Percentiles rank a stretch among this genome's conserved stretches.
phyloP scores from a whole-genome alignment of 352 stramenopile species.

The Globisporangium abappressorium region DNA sequence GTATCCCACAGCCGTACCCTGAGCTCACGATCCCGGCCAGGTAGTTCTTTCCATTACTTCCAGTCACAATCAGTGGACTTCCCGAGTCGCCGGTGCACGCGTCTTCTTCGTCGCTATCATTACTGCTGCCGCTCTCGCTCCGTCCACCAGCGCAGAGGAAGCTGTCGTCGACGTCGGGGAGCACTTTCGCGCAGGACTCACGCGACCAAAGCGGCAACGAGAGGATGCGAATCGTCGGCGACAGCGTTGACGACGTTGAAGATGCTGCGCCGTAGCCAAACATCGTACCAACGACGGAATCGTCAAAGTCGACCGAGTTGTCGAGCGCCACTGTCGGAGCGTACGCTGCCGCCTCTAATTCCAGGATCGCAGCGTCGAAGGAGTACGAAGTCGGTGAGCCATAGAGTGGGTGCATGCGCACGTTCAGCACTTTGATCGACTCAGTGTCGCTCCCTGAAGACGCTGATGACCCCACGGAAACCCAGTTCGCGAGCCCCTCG shows the following conservation, averaged over 20 bases:
- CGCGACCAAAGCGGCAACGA: slow-evolving; percentile 1
- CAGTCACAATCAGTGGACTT: neutral
- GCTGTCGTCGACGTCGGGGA: slow-evolving; percentile 3
- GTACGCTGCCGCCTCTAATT: neutral
- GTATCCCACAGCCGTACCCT: slow-evolving; percentile 1
- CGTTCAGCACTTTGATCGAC: slow-evolving; percentile 3
- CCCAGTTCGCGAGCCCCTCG: slow-evolving; percentile 22
- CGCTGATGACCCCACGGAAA: slow-evolving; percentile 25
- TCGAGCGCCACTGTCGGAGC: slow-evolving; percentile 1
- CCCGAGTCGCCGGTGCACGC: slow-evolving; percentile 6
- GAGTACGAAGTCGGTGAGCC: neutral
- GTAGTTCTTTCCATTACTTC: neutral
- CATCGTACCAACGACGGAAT: neutral
- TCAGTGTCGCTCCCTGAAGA: slow-evolving; percentile 19
- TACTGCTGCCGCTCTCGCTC: neutral
- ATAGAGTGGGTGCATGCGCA: slow-evolving; percentile 1
- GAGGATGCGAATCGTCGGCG: neutral
- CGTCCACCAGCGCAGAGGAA: slow-evolving; percentile 2
- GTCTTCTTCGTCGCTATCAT: neutral
- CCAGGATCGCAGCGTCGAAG: slow-evolving; percentile 1
- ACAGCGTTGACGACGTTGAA: neutral
- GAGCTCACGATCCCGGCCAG: slow-evolving; percentile 1
- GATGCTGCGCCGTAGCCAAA: neutral
- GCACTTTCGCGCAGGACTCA: neutral
- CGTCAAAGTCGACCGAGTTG: slow-evolving; percentile 4